A percentile compares a stretch with the other conserved stretches of the same genome.
phyloP scores from a whole-genome alignment of 2,329 filamentous ascomycete species.

The Salinomyces thailandicus region DNA sequence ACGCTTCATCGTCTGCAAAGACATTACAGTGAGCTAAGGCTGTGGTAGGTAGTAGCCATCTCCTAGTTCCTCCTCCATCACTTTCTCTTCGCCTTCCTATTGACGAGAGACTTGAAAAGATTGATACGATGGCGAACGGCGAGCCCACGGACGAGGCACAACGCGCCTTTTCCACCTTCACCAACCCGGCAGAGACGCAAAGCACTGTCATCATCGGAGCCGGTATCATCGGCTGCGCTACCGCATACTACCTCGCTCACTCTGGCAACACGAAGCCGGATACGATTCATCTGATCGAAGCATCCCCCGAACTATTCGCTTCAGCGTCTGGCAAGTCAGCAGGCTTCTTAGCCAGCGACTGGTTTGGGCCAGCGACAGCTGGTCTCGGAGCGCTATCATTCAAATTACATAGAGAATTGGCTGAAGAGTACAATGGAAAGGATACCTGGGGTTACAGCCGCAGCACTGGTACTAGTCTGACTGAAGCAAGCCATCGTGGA shows the following conservation, averaged over 20 bases:
- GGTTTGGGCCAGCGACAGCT: conserved; percentile 36
- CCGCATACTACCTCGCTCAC: conserved; percentile 59
- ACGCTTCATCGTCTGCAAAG: too few species aligned
- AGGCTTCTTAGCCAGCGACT: conserved; percentile 64
- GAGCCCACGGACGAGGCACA: background rate
- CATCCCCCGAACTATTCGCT: conserved; percentile 52
- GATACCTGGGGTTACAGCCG: conserved; percentile 49
- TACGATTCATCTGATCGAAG: conserved; percentile 49
- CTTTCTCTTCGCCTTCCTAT: too few species aligned
- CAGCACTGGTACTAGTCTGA: conserved; percentile 48
- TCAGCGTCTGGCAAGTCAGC: conserved; percentile 65
- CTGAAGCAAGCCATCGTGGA: conserved; percentile 35
- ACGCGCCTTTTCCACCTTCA: conserved; percentile 8
- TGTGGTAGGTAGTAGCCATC: too few species aligned
- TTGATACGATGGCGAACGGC: conserved; percentile 1
- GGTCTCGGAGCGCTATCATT: conserved; percentile 58
- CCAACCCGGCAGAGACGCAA: conserved; percentile 27
- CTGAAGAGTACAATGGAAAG: conserved; percentile 47
- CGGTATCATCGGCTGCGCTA: conserved; percentile 60
- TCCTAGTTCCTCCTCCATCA: too few species aligned
- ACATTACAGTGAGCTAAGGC: too few species aligned
- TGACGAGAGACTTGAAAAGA: too few species aligned
- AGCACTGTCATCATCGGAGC: conserved; percentile 57
- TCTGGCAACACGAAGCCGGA: conserved; percentile 28
- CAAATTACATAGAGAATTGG: conserved; percentile 54